These are phyloP conservation scores for Sesbania bispinosa DNA, from an alignment of 306 rosid species.

Conservation along the genomic window DNA sequence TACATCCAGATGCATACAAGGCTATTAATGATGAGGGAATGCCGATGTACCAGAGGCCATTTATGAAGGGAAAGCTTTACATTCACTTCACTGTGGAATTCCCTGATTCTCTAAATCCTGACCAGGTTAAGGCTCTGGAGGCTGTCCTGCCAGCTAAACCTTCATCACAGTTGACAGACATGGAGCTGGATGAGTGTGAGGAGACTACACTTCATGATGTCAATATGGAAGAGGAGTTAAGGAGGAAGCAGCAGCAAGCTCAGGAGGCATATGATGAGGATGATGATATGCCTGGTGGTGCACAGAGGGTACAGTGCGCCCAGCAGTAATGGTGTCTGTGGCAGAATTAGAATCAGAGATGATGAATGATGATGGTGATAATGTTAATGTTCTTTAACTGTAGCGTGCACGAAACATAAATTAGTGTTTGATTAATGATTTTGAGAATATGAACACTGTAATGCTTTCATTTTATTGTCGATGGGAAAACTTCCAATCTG, in stretches of 20 bases:
- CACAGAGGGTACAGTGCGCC: constrained; percentile 95
- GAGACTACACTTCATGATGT: constrained; percentile 87
- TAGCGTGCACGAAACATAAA: neutral
- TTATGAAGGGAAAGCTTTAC: constrained; percentile 92
- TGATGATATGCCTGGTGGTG: constrained; percentile 86
- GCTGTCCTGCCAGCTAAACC: constrained; percentile 65
- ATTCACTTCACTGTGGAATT: constrained; percentile 83
- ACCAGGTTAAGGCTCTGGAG: constrained; percentile 62
- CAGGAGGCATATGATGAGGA: constrained; percentile 86
- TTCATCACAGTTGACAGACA: constrained; percentile 57
- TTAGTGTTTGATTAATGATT: constrained; percentile 22
- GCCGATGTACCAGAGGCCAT: constrained; percentile 90
- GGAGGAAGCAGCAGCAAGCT: constrained; percentile 70
- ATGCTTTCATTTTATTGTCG: constrained; percentile 3
- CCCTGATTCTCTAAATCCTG: constrained; percentile 63
- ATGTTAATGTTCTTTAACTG: constrained; percentile 6
- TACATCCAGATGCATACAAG: constrained; percentile 69
- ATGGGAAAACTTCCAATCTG: constrained; percentile 23
- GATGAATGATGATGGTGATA: neutral
- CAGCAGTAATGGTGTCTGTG: constrained; percentile 51
- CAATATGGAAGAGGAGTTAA: constrained; percentile 78
- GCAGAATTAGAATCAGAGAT: neutral
- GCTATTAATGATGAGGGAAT: constrained; percentile 89
- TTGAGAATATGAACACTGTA: neutral
- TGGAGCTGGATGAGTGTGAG: constrained; percentile 95